phyloP scores from a whole-genome alignment of 2,329 filamentous ascomycete genomes.

The Tolypocladium guangdongense region DNA sequence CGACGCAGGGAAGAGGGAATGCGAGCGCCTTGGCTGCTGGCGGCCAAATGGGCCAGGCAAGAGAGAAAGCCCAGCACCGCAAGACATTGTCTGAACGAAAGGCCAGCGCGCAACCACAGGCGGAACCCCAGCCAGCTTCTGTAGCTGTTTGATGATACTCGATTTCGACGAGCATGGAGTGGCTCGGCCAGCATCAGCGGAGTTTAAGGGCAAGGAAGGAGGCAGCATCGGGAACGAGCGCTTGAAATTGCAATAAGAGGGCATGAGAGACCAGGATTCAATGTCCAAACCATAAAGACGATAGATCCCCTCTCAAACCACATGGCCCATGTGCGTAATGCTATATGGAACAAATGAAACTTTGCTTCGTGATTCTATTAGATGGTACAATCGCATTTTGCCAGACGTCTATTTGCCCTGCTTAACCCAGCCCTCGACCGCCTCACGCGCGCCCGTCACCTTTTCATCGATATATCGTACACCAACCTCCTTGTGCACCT shows the following conservation, averaged over 20 bases:
- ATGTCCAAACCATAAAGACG: not conserved
- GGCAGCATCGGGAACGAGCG: not conserved
- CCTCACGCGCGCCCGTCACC: slow-evolving; percentile 63
- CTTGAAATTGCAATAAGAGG: not conserved
- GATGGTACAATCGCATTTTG: slow-evolving; percentile 23
- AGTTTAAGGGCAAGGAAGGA: slow-evolving; percentile 5
- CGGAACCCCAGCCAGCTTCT: slow-evolving; percentile 10
- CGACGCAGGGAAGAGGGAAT: slow-evolving; percentile 20
- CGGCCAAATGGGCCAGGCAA: slow-evolving; percentile 31
- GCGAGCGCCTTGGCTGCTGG: slow-evolving; percentile 36
- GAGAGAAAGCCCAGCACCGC: slow-evolving; percentile 20
- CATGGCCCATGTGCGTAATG: no score
- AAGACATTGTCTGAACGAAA: slow-evolving; percentile 25
- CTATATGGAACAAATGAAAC: slow-evolving; percentile 15
- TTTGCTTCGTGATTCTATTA: slow-evolving; percentile 20
- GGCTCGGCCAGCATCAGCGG: slow-evolving; percentile 8
- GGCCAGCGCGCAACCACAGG: slow-evolving; percentile 9
- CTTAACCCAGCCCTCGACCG: slow-evolving; percentile 79
- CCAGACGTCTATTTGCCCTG: slow-evolving; percentile 58
- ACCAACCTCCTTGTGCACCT: slow-evolving; percentile 61
- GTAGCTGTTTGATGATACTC: slow-evolving; percentile 7
- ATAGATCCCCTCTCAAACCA: not conserved
- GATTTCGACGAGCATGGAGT: not conserved
- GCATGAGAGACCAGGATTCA: not conserved
- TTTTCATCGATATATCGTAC: slow-evolving; percentile 69